Base-by-base conservation (phyloP, 1,284 basidiomycete species). In the Clitocybe nebularis region DNA sequence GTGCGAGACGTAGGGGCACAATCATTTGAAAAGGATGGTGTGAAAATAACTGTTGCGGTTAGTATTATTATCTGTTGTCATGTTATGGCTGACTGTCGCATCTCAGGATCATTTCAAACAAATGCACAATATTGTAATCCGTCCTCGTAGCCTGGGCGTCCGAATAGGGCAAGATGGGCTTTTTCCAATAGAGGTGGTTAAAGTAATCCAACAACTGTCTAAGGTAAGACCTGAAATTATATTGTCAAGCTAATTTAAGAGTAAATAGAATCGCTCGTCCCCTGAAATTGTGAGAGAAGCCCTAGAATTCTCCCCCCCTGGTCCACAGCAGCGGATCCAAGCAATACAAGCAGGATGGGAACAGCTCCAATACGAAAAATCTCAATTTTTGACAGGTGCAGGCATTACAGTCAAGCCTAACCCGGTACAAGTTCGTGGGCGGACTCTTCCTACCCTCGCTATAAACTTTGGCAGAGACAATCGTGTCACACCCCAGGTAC, bases 1-100 rank as follows among this genome's bases (percentile, higher is more conserved):
- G 45, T 72, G 19, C 16, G 33, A 2, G 48, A 59, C 34, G 61
- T 63, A 3, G 67, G 63, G 6, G 48, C 48, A 0, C 36, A 48
- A 5, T 55, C 22, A 5, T 72, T 73, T 47, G 58, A 63, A 4
- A 60, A 56, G 29, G 54, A 57, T 22, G 63, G 60, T 3, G 52
- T 58, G n/a, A 44, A 29, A 8, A 55, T 57, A 1, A 59, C 60
- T 0, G 56, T 68, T 22, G 54, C 51, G 6, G 60, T 62, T 5
- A 36, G 56, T 48, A 13, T n/a, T 8, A 39, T 33, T 17, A 35
- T 8, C 26, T 34, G 16, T 28, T 6, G n/a, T 7, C 7, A 22
- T 23, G 8, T 2, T 32, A 2, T 10, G 32, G 13, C 22, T 28
- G 13, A 20, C 34, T 19, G 4, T 14, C 16, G 29, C 7, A 8